Evolutionary conservation across 805 yeast species (phyloP).

Genomic region (Candida anglica): DNA sequence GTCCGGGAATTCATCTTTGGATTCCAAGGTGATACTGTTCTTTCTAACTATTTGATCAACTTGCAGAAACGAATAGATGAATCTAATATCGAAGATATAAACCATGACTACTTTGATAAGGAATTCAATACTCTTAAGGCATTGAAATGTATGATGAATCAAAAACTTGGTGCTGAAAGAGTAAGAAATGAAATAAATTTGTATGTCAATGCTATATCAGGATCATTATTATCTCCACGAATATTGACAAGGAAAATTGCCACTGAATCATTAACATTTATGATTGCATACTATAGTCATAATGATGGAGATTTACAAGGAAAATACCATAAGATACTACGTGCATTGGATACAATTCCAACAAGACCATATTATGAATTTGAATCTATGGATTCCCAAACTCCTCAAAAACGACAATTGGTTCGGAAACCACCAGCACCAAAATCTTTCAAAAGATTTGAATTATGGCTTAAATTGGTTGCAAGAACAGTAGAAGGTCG

Average conservation of each 20-base stretch:
- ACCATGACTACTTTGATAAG: constrained; percentile 54
- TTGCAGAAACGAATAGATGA: constrained; percentile 46
- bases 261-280: constrained; percentile 64
- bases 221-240: constrained; percentile 72
- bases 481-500: constrained; percentile 73
- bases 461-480: constrained; percentile 67
- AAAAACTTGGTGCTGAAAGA: constrained; percentile 57
- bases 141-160: constrained; percentile 67
- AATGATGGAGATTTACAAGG: constrained; percentile 27
- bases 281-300: constrained; percentile 36
- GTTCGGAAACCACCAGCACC: constrained; percentile 34
- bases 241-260: constrained; percentile 74
- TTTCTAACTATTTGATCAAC: constrained; percentile 52
- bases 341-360: constrained; percentile 46
- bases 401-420: constrained; percentile 18
- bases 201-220: constrained; percentile 57
- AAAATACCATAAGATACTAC: constrained; percentile 54
- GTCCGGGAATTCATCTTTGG: constrained; percentile 66
- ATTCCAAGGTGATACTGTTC: constrained; percentile 76
- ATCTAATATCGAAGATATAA: constrained; percentile 32
- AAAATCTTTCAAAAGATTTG: constrained; percentile 47
- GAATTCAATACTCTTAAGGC: constrained; percentile 79
- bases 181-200: constrained; percentile 41
- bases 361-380: constrained; percentile 36
- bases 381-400: constrained; percentile 10